A percentile compares a stretch with the other conserved stretches of the same genome.
Conservation (phyloP, 768 basidiomycete genomes). For the Neoboletus magnificus region DNA sequence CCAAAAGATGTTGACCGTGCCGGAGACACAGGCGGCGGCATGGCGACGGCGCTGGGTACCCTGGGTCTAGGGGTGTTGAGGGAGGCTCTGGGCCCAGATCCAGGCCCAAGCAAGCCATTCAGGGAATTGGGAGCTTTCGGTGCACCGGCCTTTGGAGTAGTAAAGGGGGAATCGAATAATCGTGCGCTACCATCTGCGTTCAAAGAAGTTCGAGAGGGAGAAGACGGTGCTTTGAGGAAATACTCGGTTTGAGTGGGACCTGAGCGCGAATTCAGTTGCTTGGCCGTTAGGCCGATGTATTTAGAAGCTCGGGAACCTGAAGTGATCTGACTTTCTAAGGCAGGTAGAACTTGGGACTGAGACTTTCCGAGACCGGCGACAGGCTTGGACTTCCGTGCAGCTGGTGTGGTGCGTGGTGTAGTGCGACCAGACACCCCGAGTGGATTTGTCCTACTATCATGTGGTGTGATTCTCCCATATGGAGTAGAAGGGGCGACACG, state of each 20-base stretch:
- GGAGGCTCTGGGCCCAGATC: conserved; percentile 32
- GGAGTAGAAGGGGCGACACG: conserved; percentile 57
- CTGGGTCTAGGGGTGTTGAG: conserved; percentile 58
- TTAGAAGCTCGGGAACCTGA: conserved; percentile 83
- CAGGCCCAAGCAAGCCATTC: conserved; percentile 16
- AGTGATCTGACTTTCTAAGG: conserved; percentile 51
- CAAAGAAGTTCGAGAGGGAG: conserved; percentile 35
- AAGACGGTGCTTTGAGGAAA: conserved; percentile 31
- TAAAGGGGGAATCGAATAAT: conserved; percentile 51
- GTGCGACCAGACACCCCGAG: conserved; percentile 41
- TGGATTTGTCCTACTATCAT: conserved; percentile 26
- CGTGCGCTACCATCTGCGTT: conserved; percentile 40
- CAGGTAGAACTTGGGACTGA: conserved; percentile 27
- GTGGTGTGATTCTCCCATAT: conserved; percentile 42
- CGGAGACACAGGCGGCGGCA: conserved; percentile 80
- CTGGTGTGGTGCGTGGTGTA: conserved; percentile 40
- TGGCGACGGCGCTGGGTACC: conserved; percentile 68
- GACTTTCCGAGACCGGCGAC: conserved; percentile 30
- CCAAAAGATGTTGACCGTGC: conserved; percentile 31
- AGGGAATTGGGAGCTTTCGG: conserved; percentile 21
- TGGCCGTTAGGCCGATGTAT: conserved; percentile 81
- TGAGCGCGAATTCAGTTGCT: conserved; percentile 59
- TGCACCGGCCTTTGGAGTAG: conserved; percentile 60
- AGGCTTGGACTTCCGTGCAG: conserved; percentile 32
- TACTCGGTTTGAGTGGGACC: conserved; percentile 17